phyloP scores from a whole-genome alignment of 768 basidiomycete species.

The Phylloporus rhodoxanthus region DNA sequence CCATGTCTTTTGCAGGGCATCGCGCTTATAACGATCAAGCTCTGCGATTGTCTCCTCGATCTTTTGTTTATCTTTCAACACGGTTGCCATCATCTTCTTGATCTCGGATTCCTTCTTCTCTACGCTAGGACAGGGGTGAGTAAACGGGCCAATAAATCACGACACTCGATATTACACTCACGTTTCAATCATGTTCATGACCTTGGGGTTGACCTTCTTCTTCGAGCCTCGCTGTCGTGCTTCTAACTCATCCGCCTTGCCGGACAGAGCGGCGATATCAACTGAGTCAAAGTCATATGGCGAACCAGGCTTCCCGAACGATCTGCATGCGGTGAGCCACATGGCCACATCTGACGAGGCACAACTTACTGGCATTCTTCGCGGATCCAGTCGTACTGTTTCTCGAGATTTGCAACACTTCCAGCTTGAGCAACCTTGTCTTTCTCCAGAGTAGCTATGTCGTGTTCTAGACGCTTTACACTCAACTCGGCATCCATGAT shows the following conservation, averaged over 20 bases:
- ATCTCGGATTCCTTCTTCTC: slow-evolving; percentile 89
- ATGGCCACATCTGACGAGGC: neutral
- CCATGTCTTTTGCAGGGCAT: slow-evolving; percentile 93
- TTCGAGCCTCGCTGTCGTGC: slow-evolving; percentile 79
- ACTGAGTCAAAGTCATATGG: slow-evolving; percentile 73
- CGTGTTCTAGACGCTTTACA: slow-evolving; percentile 65
- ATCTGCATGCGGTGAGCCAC: slow-evolving; percentile 37
- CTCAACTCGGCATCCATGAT: slow-evolving; percentile 62
- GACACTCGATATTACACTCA: slow-evolving; percentile 32
- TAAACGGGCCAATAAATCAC: neutral
- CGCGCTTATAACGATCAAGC: slow-evolving; percentile 89
- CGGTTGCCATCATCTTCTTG: slow-evolving; percentile 82
- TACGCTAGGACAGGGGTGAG: slow-evolving; percentile 46
- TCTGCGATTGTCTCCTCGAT: slow-evolving; percentile 92
- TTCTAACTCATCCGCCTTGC: slow-evolving; percentile 70
- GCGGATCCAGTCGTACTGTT: slow-evolving; percentile 79
- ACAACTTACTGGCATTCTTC: slow-evolving; percentile 77
- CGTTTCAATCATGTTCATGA: slow-evolving; percentile 94
- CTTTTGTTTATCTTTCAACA: slow-evolving; percentile 88
- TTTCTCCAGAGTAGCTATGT: slow-evolving; percentile 53
- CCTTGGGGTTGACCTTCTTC: slow-evolving; percentile 93
- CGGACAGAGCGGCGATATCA: slow-evolving; percentile 54
- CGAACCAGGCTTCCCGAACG: slow-evolving; percentile 77
- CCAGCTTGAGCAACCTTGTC: slow-evolving; percentile 56
- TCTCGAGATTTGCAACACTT: slow-evolving; percentile 61